Evolutionary conservation across 1,284 basidiomycete genomes (phyloP).

Genomic region (Cryptococcus wingfieldii): DNA sequence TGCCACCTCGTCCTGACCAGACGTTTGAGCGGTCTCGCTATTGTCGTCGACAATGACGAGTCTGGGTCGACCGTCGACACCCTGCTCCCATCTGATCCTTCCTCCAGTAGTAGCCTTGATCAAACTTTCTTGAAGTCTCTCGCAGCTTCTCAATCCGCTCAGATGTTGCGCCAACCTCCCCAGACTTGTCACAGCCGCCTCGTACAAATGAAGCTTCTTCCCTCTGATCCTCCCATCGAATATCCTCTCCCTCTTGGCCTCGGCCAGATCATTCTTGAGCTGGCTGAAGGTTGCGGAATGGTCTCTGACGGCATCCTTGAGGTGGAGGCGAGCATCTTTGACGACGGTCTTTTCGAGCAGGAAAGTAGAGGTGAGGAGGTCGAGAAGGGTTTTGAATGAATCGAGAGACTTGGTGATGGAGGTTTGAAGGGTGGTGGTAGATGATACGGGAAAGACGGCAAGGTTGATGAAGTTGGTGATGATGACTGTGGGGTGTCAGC

Average conservation of each 20-base stretch:
- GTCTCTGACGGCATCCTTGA: conserved; percentile 68
- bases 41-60: background rate
- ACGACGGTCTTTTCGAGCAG: conserved; percentile 60
- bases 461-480: conserved; percentile 82
- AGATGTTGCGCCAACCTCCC: conserved; percentile 85
- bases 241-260: conserved; percentile 77
- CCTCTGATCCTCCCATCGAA: conserved; percentile 50
- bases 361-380: conserved; percentile 75
- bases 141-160: conserved; percentile 78
- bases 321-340: conserved; percentile 50
- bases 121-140: conserved; percentile 73
- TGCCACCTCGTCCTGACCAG: conserved; percentile 51
- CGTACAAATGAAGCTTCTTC: conserved; percentile 60
- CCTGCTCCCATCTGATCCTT: conserved; percentile 48
- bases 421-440: conserved; percentile 72
- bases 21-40: background rate
- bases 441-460: conserved; percentile 74
- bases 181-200: conserved; percentile 74
- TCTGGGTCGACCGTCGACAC: conserved; percentile 1
- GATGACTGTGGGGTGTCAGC: conserved; percentile 41
- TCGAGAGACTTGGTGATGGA: conserved; percentile 79
- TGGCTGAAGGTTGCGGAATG: conserved; percentile 83
- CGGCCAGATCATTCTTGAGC: conserved; percentile 72
- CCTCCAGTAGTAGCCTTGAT: conserved; percentile 61
- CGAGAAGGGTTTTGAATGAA: conserved; percentile 78